A percentile compares a stretch with the other conserved stretches of the same genome.
phyloP scores from a whole-genome alignment of 805 yeast species.

The Ogataea trehalophila region DNA sequence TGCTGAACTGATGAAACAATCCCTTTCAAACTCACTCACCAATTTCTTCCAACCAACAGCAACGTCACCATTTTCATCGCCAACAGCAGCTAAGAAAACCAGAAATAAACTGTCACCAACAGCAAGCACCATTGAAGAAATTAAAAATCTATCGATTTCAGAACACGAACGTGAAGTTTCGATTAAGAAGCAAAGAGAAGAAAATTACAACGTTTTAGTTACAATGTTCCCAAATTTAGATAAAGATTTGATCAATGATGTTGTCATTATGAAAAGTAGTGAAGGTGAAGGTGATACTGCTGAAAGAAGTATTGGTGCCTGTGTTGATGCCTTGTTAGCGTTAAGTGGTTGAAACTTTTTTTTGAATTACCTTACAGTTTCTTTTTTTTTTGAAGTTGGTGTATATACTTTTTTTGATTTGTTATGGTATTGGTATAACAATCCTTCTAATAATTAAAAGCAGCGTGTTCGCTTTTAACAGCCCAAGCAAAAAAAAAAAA shows the following conservation, averaged over 20 bases:
- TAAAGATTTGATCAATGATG: conserved; percentile 61
- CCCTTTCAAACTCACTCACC: conserved; percentile 24
- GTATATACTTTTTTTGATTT: background rate
- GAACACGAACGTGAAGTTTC: conserved; percentile 30
- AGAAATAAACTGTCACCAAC: conserved; percentile 15
- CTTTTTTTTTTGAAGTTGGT: too few relatives aligned
- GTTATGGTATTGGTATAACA: background rate
- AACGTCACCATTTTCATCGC: conserved; percentile 12
- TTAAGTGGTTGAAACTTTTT: conserved; percentile 18
- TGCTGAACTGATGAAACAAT: conserved; percentile 33
- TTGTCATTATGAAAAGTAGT: conserved; percentile 52
- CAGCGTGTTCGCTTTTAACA: background rate
- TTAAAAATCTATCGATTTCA: conserved; percentile 27
- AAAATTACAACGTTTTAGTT: conserved; percentile 44
- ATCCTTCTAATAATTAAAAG: too few relatives aligned
- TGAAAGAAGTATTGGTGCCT: conserved; percentile 53
- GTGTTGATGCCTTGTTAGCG: conserved; percentile 59
- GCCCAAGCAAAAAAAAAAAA: background rate
- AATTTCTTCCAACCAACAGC: conserved; percentile 16
- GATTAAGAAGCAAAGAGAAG: conserved; percentile 39
- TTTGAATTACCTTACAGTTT: background rate
- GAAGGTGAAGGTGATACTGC: conserved; percentile 12
- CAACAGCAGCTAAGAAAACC: conserved; percentile 2
- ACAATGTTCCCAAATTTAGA: conserved; percentile 79
- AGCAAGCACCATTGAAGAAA: conserved; percentile 5